A percentile compares a stretch with the other conserved stretches of the same genome.
These are phyloP conservation scores for Spathaspora hagerdaliae DNA, from an alignment of 805 yeast species.

Conservation along the genomic window DNA sequence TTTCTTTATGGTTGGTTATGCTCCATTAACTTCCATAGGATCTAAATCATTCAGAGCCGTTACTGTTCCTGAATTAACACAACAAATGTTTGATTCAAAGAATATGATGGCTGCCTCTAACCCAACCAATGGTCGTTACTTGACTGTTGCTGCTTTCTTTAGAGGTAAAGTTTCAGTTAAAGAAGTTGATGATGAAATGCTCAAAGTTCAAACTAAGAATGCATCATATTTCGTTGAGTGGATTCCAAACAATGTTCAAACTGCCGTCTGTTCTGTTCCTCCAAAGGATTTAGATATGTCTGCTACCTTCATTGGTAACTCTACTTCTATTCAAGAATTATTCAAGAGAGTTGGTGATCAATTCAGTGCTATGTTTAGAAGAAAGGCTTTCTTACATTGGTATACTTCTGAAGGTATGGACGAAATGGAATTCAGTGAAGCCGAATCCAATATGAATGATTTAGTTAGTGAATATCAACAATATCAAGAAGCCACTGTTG, in stretches of 20 bases:
- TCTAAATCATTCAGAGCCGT: conserved; percentile 79
- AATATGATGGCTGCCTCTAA: conserved; percentile 97
- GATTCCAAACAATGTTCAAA: conserved; percentile 94
- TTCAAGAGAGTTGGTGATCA: conserved; percentile 88
- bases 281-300: conserved; percentile 83
- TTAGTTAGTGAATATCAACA: conserved; percentile 86
- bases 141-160: conserved; percentile 91
- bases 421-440: conserved; percentile 89
- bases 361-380: conserved; percentile 87
- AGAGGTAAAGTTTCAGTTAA: conserved; percentile 90
- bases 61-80: conserved; percentile 87
- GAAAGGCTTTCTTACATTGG: conserved; percentile 96
- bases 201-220: conserved; percentile 75
- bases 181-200: conserved; percentile 94
- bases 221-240: conserved; percentile 86
- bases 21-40: conserved; percentile 80
- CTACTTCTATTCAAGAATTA: conserved; percentile 88
- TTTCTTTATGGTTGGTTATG: conserved; percentile 93
- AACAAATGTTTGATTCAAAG: conserved; percentile 87
- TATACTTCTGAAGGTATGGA: conserved; percentile 96
- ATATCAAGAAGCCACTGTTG: conserved; percentile 79
- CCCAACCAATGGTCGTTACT: conserved; percentile 85
- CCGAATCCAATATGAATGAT: conserved; percentile 87
- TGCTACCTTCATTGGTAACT: conserved; percentile 90
- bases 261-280: conserved; percentile 88